These are phyloP conservation scores for Fagopyrum homotropicum DNA, from an alignment of 148 eudicot species.

Conservation along the genomic window DNA sequence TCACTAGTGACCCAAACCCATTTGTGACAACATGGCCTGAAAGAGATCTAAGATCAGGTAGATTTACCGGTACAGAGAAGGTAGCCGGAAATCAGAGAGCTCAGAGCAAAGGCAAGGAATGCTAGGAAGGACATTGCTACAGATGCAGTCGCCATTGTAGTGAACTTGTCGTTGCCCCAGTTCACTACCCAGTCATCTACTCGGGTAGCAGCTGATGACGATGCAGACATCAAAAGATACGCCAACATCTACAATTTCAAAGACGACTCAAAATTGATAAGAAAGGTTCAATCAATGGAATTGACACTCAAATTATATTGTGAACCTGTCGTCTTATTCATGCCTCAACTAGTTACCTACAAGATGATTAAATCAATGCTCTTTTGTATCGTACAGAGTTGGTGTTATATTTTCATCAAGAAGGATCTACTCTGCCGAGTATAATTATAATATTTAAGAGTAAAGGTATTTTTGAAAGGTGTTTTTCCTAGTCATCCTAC, in stretches of 20 bases:
- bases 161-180: constrained; percentile 93
- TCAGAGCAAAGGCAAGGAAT: constrained; percentile 65
- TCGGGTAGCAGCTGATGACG: constrained; percentile 85
- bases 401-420: neutral
- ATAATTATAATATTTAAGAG: neutral
- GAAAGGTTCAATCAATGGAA: neutral
- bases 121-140: constrained; percentile 82
- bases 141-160: constrained; percentile 75
- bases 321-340: neutral
- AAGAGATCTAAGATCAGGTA: neutral
- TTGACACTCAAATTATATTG: neutral
- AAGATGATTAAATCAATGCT: neutral
- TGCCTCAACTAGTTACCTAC: neutral
- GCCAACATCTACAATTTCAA: constrained; percentile 58
- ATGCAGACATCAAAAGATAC: constrained; percentile 89
- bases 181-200: constrained; percentile 73
- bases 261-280: neutral
- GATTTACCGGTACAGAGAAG: constrained; percentile 31
- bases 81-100: constrained; percentile 85
- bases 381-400: neutral
- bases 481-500: constrained; percentile 7
- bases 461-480: neutral
- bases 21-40: neutral
- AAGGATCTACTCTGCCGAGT: neutral
- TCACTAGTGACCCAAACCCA: neutral